Base-by-base conservation (phyloP, 108 stramenopile species). In the Bacterosira constricta region DNA sequence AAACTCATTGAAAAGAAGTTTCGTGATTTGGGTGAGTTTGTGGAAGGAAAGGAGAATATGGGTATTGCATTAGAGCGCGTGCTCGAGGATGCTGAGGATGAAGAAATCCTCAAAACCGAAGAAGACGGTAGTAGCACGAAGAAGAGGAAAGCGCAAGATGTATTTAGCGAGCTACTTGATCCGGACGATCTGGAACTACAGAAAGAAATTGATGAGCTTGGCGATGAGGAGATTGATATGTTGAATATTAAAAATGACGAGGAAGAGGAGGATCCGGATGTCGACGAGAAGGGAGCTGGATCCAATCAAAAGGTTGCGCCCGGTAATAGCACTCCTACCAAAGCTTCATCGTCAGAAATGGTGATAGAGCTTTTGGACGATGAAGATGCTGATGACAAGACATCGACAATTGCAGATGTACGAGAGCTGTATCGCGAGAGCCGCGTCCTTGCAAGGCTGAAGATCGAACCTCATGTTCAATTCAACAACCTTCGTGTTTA, bases 1-100 rank as follows among this genome's bases (percentile, higher is more conserved):
- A 88, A 92, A 52, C 80, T 90, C 78, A 97, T 99, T 73, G 97
- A 96, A 70, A 58, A 72, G 68, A 77, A 93, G 37, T 96, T 98
- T 73, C 83, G 94, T n/a, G 85, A 80, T 36, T 66, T 98, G 35
- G 92, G 86, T 4, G 90, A 89, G 42, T 79, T 96, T 69, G 94
- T 96, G 8, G 94, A 96, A 69, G 94, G 94, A 3, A 88, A 87
- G 51, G 90, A 93, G 65, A 91, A 91, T 57, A 75, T 86, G 73
- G 90, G 84, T n/a, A 83, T 95, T 39, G 91, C 90, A 39, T 79
- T 95, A 6, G 60, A 79, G 29, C 69, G 73, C 30, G 69, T 54
- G 39, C 44, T 78, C 2, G 77, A 79, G 50, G 66, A 75, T 39
- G 69, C 30, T 25, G 62, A 73, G 47, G 70, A 73, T 17, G 80